Percentiles rank a stretch among this genome's conserved stretches.
Conservation (phyloP, 139 green algal species). For the Chlorella sp. region DNA sequence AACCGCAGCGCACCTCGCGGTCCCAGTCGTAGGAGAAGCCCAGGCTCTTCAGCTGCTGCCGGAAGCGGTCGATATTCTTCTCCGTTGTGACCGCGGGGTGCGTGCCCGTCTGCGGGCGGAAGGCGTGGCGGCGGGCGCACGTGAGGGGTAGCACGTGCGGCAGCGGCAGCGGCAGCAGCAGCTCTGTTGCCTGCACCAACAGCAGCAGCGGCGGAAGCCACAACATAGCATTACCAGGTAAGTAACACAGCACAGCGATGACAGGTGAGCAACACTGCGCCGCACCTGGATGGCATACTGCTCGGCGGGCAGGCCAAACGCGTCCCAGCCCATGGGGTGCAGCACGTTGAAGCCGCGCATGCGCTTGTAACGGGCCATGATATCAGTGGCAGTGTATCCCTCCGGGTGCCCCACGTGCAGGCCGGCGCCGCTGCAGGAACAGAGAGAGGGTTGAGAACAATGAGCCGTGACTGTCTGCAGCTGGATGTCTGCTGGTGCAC, state of each 20-base stretch:
- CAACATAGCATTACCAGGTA: no score
- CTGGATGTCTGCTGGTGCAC: no score
- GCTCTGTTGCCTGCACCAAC: no score
- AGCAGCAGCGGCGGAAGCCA: no score
- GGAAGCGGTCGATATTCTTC: constrained; percentile 91
- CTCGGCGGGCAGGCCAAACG: constrained; percentile 98
- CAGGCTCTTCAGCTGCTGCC: constrained; percentile 88
- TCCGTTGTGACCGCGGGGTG: constrained; percentile 92
- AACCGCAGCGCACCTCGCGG: constrained; percentile 89
- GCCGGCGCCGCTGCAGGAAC: constrained; percentile 67
- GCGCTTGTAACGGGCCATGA: constrained; percentile 96
- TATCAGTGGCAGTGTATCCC: constrained; percentile 96
- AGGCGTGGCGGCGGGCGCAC: no score
- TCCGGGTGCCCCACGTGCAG: constrained; percentile 92
- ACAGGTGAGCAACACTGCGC: no score
- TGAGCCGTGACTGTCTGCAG: no score
- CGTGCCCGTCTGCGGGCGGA: constrained; percentile 78
- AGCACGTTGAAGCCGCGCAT: constrained; percentile 96
- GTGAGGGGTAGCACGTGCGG: no score
- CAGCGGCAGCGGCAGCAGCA: no score
- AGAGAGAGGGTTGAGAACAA: background rate
- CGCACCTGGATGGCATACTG: constrained; percentile 93
- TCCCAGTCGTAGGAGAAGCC: constrained; percentile 97
- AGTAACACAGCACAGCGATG: no score
- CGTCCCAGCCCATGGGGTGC: constrained; percentile 99